Evolutionary conservation across 2,329 filamentous ascomycete genomes (phyloP).

Genomic region (Polychaeton citri): DNA sequence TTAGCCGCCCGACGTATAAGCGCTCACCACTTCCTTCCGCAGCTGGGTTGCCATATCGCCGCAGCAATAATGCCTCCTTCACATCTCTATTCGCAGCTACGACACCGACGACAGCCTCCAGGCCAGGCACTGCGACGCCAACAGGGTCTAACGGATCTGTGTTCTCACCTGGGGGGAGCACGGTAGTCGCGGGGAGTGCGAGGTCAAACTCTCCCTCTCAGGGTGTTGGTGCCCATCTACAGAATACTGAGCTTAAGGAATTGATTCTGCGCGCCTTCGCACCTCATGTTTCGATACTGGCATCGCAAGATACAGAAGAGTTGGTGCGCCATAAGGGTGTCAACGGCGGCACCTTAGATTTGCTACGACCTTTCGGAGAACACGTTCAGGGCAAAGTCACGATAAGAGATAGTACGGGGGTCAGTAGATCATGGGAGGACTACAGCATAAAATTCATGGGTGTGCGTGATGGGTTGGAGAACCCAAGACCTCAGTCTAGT

Average conservation of each 20-base stretch:
- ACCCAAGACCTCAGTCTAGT: conserved; percentile 13
- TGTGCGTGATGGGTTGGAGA: conserved; percentile 43
- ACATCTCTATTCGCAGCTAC: conserved; percentile 41
- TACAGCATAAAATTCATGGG: conserved; percentile 77
- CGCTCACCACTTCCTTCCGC: conserved; percentile 46
- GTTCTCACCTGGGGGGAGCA: conserved; percentile 28
- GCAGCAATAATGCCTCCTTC: conserved; percentile 36
- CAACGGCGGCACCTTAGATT: conserved; percentile 63
- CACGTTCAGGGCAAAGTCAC: conserved; percentile 75
- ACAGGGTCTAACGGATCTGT: conserved; percentile 22
- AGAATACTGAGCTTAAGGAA: conserved; percentile 38
- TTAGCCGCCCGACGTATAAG: neutral
- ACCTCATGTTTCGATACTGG: conserved; percentile 74
- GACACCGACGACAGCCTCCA: conserved; percentile 23
- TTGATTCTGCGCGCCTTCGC: conserved; percentile 76
- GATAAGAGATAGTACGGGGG: conserved; percentile 78
- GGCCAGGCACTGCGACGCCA: neutral
- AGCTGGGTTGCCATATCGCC: conserved; percentile 39
- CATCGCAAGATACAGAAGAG: conserved; percentile 75
- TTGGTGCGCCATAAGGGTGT: conserved; percentile 77
- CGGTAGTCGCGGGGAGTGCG: conserved; percentile 16
- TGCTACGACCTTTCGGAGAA: conserved; percentile 86
- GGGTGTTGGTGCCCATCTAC: neutral
- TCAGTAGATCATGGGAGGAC: conserved; percentile 73
- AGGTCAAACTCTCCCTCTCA: neutral